Evolutionary conservation across 1,284 basidiomycete species (phyloP), one percentile per base, ranked within the genome.

Genomic region (Fomes fomentarius): DNA sequence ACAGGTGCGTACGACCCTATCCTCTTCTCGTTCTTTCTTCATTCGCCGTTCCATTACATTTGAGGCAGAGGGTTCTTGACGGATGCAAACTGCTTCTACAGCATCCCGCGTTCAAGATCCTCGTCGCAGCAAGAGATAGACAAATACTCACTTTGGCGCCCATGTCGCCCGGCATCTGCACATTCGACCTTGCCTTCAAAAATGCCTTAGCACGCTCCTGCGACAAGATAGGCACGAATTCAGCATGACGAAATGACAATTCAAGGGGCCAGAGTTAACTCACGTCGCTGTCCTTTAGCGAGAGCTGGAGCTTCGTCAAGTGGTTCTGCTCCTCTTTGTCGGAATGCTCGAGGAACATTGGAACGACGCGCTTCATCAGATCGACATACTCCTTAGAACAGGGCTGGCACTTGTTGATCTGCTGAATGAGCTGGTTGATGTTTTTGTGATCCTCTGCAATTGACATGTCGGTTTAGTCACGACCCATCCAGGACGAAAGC

Each of bases 221-320:
- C 26, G 14, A 8, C n/a, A 14, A 22, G 3, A n/a, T n/a, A n/a
- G n/a, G n/a, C n/a, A n/a, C n/a, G n/a, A n/a, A n/a, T n/a, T n/a
- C n/a, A n/a, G n/a, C n/a, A n/a, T n/a, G n/a, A n/a, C n/a, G n/a
- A n/a, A n/a, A n/a, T n/a, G n/a, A n/a, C n/a, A 3, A 24, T 1
- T 22, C 30, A 34, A 22, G 14, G 4, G 17, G 5, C 7, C 15
- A 31, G 21, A 1, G 15, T 17, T 4, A 11, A 71, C 39, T 19
- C 35, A 50, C 53, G 14, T 50, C 47, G 41, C 33, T 55, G 25
- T 55, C 39, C 28, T 54, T 47, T 3, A 31, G 25, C 9, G 47
- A 42, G 15, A 55, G 25, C 21, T 30, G 33, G 5, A 50, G 21
- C 34, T 50, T 35, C n/a, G 28, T 28, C 35, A 55, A 35, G 41